Percentiles rank a stretch among this genome's conserved stretches.
phyloP scores from a whole-genome alignment of 805 yeast species.

The Starmerella bombi region DNA sequence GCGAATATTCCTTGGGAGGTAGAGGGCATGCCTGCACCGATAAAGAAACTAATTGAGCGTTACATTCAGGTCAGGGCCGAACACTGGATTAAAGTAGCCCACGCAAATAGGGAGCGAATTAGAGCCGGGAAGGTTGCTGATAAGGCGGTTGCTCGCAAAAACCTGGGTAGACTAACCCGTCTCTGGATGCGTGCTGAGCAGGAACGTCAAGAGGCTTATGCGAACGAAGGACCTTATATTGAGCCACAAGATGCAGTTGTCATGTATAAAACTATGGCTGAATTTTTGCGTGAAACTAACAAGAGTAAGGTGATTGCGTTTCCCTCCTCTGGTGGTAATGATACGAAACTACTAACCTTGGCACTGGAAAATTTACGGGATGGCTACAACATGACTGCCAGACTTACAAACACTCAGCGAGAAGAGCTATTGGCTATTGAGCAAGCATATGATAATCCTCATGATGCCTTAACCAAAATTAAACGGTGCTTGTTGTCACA shows the following conservation, averaged over 20 bases:
- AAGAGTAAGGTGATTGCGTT: slow-evolving; percentile 72
- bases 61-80: slow-evolving; percentile 93
- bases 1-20: slow-evolving; percentile 98
- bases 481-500: slow-evolving; percentile 75
- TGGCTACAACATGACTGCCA: slow-evolving; percentile 50
- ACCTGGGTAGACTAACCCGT: slow-evolving; percentile 80
- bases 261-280: slow-evolving; percentile 73
- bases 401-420: slow-evolving; percentile 74
- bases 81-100: slow-evolving; percentile 91
- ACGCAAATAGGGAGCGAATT: slow-evolving; percentile 79
- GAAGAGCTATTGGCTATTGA: slow-evolving; percentile 89
- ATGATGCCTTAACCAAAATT: slow-evolving; percentile 73
- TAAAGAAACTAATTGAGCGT: slow-evolving; percentile 71
- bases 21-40: slow-evolving; percentile 87
- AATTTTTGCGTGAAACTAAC: slow-evolving; percentile 60
- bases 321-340: slow-evolving; percentile 91
- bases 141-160: slow-evolving; percentile 86
- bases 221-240: slow-evolving; percentile 76
- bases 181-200: slow-evolving; percentile 89
- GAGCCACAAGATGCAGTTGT: slow-evolving; percentile 80
- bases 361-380: slow-evolving; percentile 86
- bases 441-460: slow-evolving; percentile 94
- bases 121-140: slow-evolving; percentile 85
- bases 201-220: slow-evolving; percentile 66
- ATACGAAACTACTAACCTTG: slow-evolving; percentile 73